Base-by-base conservation (phyloP, 192 early-diverging fungal genomes). In the Entomortierella beljakovae region DNA sequence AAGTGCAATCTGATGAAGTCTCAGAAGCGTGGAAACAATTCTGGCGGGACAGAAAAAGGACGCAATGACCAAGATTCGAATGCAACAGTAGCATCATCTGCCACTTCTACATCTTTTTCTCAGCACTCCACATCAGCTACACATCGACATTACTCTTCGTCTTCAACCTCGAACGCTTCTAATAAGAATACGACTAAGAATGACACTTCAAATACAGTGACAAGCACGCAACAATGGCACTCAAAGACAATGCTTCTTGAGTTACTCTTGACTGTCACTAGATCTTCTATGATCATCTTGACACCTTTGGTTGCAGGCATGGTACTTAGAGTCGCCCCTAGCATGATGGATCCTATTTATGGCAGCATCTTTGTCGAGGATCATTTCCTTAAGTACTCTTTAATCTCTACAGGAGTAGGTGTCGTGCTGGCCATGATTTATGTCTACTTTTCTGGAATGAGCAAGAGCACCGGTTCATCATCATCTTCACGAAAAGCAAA, bases 291-390 rank as follows among this genome's bases (percentile, higher is more conserved):
- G 26, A 69, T 84, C 51, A 70, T 84, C 11, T 26, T 84, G 7
- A 84, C 82, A 1, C 82, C 82, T 26, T 54, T 84, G 46, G 73
- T 84, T n/a, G 66, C 69, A 29, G 80, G 79, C 31, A 81, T 76
- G 57, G 65, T 88, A 40, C 80, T 85, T 16, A 71, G 83, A 3
- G 72, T 88, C 18, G 77, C 84, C 9, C 88, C 90, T 6, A 83
- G 82, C 58, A 87, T 87, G 72, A 64, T 91, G 64, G 91, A 92
- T 58, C 90, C 91, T 1, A 53, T 91, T 28, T 92, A 91, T 52
- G 89, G 91, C 33, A 90, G 88, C 71, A 85, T 92, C 22, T 86
- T 92, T 58, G 75, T 90, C 8, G 63, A 81, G 53, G 50, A 84
- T 10, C 62, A 81, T 49, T 91, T 88, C 56, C 29, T 70, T 15